These are phyloP conservation scores for Lagerstroemia speciosa DNA, from an alignment of 345 rosid species.

Conservation along the genomic window DNA sequence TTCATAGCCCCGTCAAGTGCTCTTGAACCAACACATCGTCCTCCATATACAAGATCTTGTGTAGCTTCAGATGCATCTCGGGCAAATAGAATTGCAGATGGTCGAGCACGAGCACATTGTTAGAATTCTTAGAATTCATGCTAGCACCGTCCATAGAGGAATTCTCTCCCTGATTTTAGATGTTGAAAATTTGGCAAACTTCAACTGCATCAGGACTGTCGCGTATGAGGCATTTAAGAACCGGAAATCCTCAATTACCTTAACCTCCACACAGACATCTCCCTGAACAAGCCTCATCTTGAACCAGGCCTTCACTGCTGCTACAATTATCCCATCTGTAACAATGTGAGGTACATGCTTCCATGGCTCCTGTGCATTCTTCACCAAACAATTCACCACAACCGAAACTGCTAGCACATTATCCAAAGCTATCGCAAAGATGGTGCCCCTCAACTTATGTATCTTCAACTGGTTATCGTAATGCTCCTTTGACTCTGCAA, in stretches of 20 bases:
- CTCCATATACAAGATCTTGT: conserved; percentile 72
- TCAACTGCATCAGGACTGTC: conserved; percentile 68
- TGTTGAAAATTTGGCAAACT: conserved; percentile 48
- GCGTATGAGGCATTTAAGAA: conserved; percentile 62
- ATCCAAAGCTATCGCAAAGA: conserved; percentile 74
- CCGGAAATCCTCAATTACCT: conserved; percentile 57
- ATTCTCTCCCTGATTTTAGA: conserved; percentile 39
- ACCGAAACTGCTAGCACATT: conserved; percentile 88
- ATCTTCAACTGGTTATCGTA: conserved; percentile 88
- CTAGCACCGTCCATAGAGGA: conserved; percentile 28
- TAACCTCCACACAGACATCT: conserved; percentile 71
- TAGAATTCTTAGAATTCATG: conserved; percentile 52
- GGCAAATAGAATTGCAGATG: conserved; percentile 85
- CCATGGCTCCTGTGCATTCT: conserved; percentile 68
- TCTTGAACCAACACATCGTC: conserved; percentile 93
- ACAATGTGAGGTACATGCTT: conserved; percentile 84
- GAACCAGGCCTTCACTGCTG: conserved; percentile 96
- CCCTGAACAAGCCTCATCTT: conserved; percentile 76
- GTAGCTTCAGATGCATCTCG: conserved; percentile 74
- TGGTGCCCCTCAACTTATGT: conserved; percentile 81
- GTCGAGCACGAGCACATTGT: conserved; percentile 56
- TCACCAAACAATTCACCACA: conserved; percentile 75
- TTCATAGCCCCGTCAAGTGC: conserved; percentile 70
- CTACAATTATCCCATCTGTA: conserved; percentile 69
- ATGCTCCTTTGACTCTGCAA: conserved; percentile 71